phyloP scores from a whole-genome alignment of 352 stramenopile species.

The Phytopythium aichiense region DNA sequence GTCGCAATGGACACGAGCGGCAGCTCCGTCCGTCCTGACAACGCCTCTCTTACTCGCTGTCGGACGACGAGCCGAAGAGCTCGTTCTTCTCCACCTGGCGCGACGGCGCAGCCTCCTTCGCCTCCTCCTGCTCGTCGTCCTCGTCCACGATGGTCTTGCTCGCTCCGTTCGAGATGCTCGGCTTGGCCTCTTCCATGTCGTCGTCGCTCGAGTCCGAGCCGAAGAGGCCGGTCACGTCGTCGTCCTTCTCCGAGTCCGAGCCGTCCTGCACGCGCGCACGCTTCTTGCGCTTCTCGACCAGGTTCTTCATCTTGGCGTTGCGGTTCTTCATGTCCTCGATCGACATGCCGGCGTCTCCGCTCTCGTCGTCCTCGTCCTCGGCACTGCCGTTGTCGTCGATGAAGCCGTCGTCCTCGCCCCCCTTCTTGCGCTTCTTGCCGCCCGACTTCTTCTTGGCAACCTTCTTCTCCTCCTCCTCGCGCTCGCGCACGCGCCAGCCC shows the following conservation, averaged over 20 bases:
- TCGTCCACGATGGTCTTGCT: conserved; percentile 11
- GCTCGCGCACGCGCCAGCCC: conserved; percentile 79
- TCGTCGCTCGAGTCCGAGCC: conserved; percentile 83
- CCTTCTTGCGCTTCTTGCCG: conserved; percentile 79
- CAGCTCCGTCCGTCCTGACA: background rate
- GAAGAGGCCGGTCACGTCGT: conserved; percentile 64
- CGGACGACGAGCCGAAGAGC: conserved; percentile 81
- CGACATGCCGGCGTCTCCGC: conserved; percentile 61
- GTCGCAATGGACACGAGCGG: conserved; percentile 5
- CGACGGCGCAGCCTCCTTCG: background rate
- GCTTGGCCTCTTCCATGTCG: conserved; percentile 28
- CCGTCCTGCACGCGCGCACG: conserved; percentile 39
- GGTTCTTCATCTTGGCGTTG: conserved; percentile 81
- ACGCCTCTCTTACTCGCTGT: conserved; percentile 49
- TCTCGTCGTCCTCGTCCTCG: conserved; percentile 56
- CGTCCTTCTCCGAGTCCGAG: conserved; percentile 58
- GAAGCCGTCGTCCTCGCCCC: conserved; percentile 63
- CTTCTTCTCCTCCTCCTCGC: conserved; percentile 83
- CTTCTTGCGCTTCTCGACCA: conserved; percentile 85
- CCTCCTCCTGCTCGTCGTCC: conserved; percentile 11
- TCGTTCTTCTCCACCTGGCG: conserved; percentile 76
- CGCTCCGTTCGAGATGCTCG: conserved; percentile 14
- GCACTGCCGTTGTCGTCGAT: conserved; percentile 57
- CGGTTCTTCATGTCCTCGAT: conserved; percentile 91
- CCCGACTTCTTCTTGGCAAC: conserved; percentile 66